Base-by-base conservation (phyloP, 2,329 filamentous ascomycete species). In the Acarospora socialis region DNA sequence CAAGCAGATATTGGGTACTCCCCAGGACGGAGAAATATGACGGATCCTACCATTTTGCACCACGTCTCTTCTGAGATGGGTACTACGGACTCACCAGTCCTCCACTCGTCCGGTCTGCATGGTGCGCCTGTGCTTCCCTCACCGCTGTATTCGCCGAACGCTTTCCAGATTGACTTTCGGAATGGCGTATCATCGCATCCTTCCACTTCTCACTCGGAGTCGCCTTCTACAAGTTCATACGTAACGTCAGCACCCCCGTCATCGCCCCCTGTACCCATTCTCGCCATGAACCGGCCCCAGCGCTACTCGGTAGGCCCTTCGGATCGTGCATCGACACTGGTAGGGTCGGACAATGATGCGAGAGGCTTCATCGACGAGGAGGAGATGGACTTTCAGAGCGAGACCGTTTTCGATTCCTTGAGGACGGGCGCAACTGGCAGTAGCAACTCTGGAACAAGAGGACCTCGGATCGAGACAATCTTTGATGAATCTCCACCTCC, bases 331-430 rank as follows among this genome's bases (percentile, higher is more conserved):
- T 74, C 70, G 19, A 71, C 68, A 32, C 56, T 70, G 24, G 59
- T 70, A 32, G 70, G 68, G 12, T 76, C 72, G 17, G 72, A 77
- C 45, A 65, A 60, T 45, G 72, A 75, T 43, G 64, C 64, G 39
- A 63, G 66, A 34, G 59, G 63, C 18, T 70, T 74, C 38, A 71
- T 73, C 41, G 68, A 73, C 43, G 73, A 73, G 39, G 67, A 72
- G 43, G 72, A 73, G 38, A 64, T 64, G 28, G 72, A 75, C 43
- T 60, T 68, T 40, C 63, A 69, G 43, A 74, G 68, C 42, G 72
- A 76, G 40, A 72, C 66, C 15, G 60, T 66, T 10, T 76, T 69
- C 53, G 72, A 76, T 51, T 76, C 72, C 29, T 56, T 74, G 36
- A 69, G 68, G 36, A 76, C 71, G 7, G 61, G 68, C 43, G 64